Base-by-base conservation (phyloP, 2,329 filamentous ascomycete species). In the Colletotrichum limetticola region DNA sequence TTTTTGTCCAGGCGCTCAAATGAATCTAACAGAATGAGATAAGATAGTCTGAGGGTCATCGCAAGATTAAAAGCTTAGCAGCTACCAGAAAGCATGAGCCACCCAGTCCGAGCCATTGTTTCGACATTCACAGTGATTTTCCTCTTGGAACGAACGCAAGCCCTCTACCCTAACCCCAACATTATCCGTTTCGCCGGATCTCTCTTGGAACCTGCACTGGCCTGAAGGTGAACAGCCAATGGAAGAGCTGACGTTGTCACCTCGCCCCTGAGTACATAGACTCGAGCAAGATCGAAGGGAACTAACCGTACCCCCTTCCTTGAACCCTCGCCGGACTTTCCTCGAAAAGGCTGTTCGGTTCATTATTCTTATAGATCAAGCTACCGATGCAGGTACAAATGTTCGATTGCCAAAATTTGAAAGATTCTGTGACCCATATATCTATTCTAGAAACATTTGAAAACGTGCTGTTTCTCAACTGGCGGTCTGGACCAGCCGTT, bases 181-280 rank as follows among this genome's bases (percentile, higher is more conserved):
- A n/a, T 61, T 42, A 28, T 24, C n/a, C 9, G 70, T 64, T 72
- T 72, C 70, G 64, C n/a, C 22, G 8, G 19, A 49, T 24, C 32
- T 8, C 26, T 63, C 37, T 60, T 60, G 3, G 42, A 30, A 19
- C 5, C 16, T 49, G 71, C 66, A 73, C 66, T 71, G 71, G 61
- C 49, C 60, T 22, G 26, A 16, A 24, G 1, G 42, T 28, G 59
- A n/a, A 24, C 49, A 57, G 19, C 24, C 14, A 56, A 42, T 8
- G 14, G 5, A 35, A 55, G 28, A 46, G 11, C 30, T 55, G 32
- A 52, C 28, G n/a, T n/a, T 32, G 19, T 12, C 28, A 4, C 24
- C 2, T 26, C 16, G 24, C 22, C 65, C 53, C 56, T 67, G 62
- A 67, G 42, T 19, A 35, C 32, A 5, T 35, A 19, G 19, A n/a